Evolutionary conservation across 768 basidiomycete species (phyloP), one percentile per base, ranked within the genome.

Genomic region (Inosperma sp.): DNA sequence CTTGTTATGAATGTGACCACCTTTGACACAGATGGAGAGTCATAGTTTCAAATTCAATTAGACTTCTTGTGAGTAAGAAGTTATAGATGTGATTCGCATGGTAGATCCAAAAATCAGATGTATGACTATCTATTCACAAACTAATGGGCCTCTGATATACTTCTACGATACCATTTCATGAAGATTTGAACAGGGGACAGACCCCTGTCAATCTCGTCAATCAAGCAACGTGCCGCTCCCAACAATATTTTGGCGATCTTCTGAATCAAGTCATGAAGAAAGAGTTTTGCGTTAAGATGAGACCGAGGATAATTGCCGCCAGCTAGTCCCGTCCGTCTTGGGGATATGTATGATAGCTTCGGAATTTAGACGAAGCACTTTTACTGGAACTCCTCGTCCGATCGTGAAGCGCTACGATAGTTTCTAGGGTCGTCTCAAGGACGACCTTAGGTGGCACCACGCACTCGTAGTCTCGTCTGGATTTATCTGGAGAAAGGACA

Each of bases 31-130:
- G 86, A 73, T 95, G 78, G 68, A 82, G 57, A 87, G 81, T 52
- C 88, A 90, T 65, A 93, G 90, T 62, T 90, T 92, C 75, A 95
- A 90, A 62, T 95, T 95, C 59, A 71, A 71, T 12, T 47, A 45
- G 44, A 47, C 13, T 21, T 14, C 22, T 41, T n/a, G 8, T 8
- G n/a, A 31, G n/a, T 31, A 31, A 8, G 30, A 8, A 8, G 30
- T n/a, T 8, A n/a, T 31, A n/a, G 8, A 8, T 31, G 30, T 31
- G 8, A 31, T n/a, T 31, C 30, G n/a, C 8, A n/a, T 8, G n/a
- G 8, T 31, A 31, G 30, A 31, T n/a, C 8, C 30, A 31, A n/a
- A 31, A 8, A 8, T 31, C n/a, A n/a, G n/a, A n/a, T n/a, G n/a
- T 33, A 33, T 33, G 31, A 16, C 31, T 33, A 33, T 33, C 31